Conservation (phyloP, 768 basidiomycete genomes). For the Suillus hirtellus region DNA sequence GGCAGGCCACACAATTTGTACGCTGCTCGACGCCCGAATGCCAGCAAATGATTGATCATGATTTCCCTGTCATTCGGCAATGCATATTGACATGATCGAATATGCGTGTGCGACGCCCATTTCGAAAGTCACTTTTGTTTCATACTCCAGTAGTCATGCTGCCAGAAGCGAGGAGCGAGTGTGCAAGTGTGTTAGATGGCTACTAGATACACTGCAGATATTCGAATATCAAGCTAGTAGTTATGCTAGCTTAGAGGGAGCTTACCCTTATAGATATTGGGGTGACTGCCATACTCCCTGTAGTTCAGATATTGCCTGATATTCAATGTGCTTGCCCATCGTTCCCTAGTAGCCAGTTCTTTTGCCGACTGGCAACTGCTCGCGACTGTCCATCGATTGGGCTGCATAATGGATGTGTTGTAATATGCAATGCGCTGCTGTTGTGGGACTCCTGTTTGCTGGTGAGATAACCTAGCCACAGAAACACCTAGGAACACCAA, state of each 20-base stretch:
- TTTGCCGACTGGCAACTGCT: neutral
- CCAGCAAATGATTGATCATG: neutral
- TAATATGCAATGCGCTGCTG: neutral
- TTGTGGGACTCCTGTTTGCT: neutral
- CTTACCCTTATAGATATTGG: neutral
- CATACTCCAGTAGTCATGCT: neutral
- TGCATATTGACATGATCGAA: neutral
- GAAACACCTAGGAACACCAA: neutral
- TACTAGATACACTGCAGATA: neutral
- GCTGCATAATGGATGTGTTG: neutral
- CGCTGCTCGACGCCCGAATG: neutral
- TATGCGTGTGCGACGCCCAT: neutral
- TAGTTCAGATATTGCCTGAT: neutral
- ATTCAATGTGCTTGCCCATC: neutral
- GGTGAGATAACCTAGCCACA: neutral
- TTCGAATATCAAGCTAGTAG: neutral
- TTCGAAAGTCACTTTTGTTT: neutral
- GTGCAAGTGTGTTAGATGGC: neutral
- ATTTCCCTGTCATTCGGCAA: neutral
- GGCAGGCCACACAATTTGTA: neutral
- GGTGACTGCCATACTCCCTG: neutral
- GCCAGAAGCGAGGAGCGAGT: neutral
- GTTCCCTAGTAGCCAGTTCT: slow-evolving; percentile 5
- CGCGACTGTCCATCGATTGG: neutral
- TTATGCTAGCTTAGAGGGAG: neutral